Evolutionary conservation across 768 basidiomycete genomes (phyloP).

Genomic region (Rhizopogon vinicolor): DNA sequence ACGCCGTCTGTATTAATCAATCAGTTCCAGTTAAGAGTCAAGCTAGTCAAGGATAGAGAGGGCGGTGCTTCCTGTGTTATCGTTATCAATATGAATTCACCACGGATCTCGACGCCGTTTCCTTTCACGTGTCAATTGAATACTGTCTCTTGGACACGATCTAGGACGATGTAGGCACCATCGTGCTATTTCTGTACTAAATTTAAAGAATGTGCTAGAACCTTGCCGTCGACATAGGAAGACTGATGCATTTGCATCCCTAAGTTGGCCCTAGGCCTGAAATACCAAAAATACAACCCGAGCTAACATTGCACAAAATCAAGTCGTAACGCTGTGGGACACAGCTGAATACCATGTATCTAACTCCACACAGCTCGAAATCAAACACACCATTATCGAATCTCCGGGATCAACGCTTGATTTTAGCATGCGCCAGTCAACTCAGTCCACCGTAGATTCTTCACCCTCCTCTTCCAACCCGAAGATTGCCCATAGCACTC

Average conservation of each 20-base stretch:
- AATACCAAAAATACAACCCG: background rate
- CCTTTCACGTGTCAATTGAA: no score
- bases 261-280: background rate
- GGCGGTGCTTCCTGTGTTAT: background rate
- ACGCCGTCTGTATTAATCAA: background rate
- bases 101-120: no score
- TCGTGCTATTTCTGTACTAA: no score
- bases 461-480: slow-evolving; percentile 50
- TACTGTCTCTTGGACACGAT: background rate
- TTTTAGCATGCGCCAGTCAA: background rate
- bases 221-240: no score
- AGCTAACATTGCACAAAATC: background rate
- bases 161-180: background rate
- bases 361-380: background rate
- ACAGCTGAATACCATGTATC: background rate
- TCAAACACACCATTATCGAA: background rate
- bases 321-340: background rate
- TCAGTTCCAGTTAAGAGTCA: no score
- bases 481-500: slow-evolving; percentile 72
- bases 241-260: background rate
- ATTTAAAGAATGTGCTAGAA: background rate
- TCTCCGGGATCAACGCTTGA: background rate
- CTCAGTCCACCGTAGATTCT: background rate
- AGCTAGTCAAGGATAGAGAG: no score
- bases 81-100: no score